phyloP scores from a whole-genome alignment of 495 filamentous ascomycete genomes.

The Penicillium coprophilum region DNA sequence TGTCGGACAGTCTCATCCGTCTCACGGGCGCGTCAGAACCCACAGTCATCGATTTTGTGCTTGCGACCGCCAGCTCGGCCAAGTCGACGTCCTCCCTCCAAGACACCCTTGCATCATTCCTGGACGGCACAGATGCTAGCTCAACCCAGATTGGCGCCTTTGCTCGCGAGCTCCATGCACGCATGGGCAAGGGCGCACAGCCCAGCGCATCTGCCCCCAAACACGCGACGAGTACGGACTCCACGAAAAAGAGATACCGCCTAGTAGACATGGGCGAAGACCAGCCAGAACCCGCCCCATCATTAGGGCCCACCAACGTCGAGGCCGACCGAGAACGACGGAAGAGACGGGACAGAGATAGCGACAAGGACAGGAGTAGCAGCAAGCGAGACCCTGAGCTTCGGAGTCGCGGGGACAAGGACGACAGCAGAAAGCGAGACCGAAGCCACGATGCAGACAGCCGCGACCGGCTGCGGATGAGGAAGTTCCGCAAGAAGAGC shows the following conservation, averaged over 20 bases:
- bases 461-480: slow-evolving; percentile 50
- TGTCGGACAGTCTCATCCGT: slow-evolving; percentile 49
- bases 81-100: slow-evolving; percentile 53
- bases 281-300: slow-evolving; percentile 33
- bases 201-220: slow-evolving; percentile 12
- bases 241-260: slow-evolving; percentile 67
- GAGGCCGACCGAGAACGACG: slow-evolving; percentile 50
- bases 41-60: slow-evolving; percentile 61
- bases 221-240: slow-evolving; percentile 18
- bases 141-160: slow-evolving; percentile 51
- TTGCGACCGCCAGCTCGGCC: slow-evolving; percentile 56
- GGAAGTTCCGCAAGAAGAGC: slow-evolving; percentile 54
- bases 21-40: slow-evolving; percentile 60
- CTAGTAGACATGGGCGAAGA: slow-evolving; percentile 84
- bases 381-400: slow-evolving; percentile 18
- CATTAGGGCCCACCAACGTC: slow-evolving; percentile 51
- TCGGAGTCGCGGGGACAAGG: slow-evolving; percentile 33
- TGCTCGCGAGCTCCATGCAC: slow-evolving; percentile 52
- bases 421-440: slow-evolving; percentile 44
- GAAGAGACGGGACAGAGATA: slow-evolving; percentile 45
- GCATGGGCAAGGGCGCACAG: slow-evolving; percentile 36
- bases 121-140: slow-evolving; percentile 44
- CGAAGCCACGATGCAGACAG: slow-evolving; percentile 44
- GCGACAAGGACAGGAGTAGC: slow-evolving; percentile 35
- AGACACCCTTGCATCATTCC: slow-evolving; percentile 54